Conservation (phyloP, 1,284 basidiomycete species). For the Hymenochaete sp. region DNA sequence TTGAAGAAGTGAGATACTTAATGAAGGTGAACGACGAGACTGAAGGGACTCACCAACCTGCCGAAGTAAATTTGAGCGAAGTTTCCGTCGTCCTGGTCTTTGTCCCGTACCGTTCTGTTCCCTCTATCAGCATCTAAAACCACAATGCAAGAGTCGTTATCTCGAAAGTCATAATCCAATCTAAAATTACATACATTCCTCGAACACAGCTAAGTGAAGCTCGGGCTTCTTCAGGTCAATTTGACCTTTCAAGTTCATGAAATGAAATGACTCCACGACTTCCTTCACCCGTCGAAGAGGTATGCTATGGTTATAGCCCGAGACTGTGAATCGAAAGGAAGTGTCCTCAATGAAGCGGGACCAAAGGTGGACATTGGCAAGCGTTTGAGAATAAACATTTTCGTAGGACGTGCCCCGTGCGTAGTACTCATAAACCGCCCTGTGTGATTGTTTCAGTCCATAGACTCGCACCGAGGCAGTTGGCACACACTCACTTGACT, state of each 20-base stretch:
- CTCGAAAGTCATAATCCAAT: conserved; percentile 2
- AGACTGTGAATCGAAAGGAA: conserved; percentile 77
- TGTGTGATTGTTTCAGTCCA: conserved; percentile 27
- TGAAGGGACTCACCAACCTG: conserved; percentile 59
- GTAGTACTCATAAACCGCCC: conserved; percentile 73
- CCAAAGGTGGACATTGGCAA: conserved; percentile 45
- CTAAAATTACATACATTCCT: conserved; percentile 66
- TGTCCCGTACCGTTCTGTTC: conserved; percentile 34
- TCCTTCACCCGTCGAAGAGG: conserved; percentile 54
- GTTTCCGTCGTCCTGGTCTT: conserved; percentile 54
- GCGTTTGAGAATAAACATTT: conserved; percentile 57
- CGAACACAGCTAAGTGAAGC: conserved; percentile 72
- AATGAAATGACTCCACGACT: conserved; percentile 76
- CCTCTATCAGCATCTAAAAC: conserved; percentile 39
- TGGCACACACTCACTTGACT: conserved; percentile 57
- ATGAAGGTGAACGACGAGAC: neutral
- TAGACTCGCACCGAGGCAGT: neutral
- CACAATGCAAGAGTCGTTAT: conserved; percentile 2
- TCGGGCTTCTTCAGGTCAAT: conserved; percentile 82
- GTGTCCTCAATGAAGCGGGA: conserved; percentile 50
- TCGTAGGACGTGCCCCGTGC: conserved; percentile 61
- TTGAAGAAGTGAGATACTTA: conserved; percentile 17
- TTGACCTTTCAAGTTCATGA: conserved; percentile 77
- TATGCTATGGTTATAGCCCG: conserved; percentile 70
- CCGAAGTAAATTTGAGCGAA: conserved; percentile 75